Evolutionary conservation across 2,329 filamentous ascomycete species (phyloP), one percentile per base, ranked within the genome.

Genomic region (Nannizzia gypsea): DNA sequence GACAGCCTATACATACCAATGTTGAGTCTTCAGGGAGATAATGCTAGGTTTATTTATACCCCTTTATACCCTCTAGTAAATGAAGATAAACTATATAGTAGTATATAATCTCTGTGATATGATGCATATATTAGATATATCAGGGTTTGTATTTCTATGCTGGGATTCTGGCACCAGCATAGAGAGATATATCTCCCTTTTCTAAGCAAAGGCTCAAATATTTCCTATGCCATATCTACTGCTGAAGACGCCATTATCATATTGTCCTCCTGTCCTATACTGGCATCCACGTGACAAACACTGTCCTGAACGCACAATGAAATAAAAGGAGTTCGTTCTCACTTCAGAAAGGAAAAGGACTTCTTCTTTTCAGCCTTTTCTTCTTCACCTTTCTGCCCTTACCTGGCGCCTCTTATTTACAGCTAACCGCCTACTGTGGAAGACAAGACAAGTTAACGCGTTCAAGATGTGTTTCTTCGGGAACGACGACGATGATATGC

Each of bases 391-490:
- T 54, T 4, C 50, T 54, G 3, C n/a, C 31, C 24, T 54, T 5
- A 31, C n/a, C 15, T 34, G 26, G n/a, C 26, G 2, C 11, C 28
- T 4, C n/a, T 34, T n/a, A 6, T n/a, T 54, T 17, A n/a, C 8
- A 6, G 4, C 13, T 4, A 36, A 54, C 26, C n/a, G 9, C 15
- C 28, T 34, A 31, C 50, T 54, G 28, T 15, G 2, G 17, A 54
- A 26, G 26, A 54, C 2, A 36, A 54, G n/a, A 17, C 26, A 56
- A 38, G 54, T 40, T 5, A 36, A 42, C 26, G 28, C 26, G 52
- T 42, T 36, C 22, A 56, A 31, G 54, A 56, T 56, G 54, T 56
- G 34, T 17, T 56, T 56, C 38, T 40, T 38, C 24, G 34, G 22
- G 20, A 26, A 15, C 2, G 31, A 31, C 15, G 54, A 56, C 31